phyloP scores from a whole-genome alignment of 495 filamentous ascomycete species.

The Penicillium canariense region DNA sequence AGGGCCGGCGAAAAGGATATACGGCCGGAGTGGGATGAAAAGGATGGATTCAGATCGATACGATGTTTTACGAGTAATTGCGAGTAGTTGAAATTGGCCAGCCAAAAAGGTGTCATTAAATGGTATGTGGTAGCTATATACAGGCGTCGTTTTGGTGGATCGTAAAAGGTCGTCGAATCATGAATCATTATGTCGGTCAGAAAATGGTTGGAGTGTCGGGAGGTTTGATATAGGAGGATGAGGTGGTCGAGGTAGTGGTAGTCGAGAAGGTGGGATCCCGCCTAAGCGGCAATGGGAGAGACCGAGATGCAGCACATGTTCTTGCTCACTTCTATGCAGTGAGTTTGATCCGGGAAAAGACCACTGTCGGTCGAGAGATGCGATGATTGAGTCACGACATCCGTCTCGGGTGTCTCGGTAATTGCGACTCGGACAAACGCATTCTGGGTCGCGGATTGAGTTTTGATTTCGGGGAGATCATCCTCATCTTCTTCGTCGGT shows the following conservation, averaged over 20 bases:
- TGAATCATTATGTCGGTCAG: conserved; percentile 15
- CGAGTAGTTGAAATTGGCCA: conserved; percentile 8
- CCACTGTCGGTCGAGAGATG: conserved; percentile 12
- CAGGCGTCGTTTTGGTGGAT: conserved; percentile 17
- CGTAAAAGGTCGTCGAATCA: conserved; percentile 16
- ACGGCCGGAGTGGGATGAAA: background rate
- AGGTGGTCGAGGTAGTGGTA: background rate
- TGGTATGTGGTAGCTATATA: conserved; percentile 20
- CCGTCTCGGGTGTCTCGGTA: conserved; percentile 5
- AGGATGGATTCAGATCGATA: background rate
- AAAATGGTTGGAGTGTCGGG: background rate
- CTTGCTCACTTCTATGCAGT: conserved; percentile 19
- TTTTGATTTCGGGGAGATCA: conserved; percentile 9
- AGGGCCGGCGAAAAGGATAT: background rate
- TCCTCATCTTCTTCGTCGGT: conserved; percentile 37
- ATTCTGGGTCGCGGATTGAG: conserved; percentile 1
- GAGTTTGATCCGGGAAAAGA: conserved; percentile 17
- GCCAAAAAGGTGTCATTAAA: conserved; percentile 18
- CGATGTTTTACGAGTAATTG: background rate
- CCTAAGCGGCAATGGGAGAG: conserved; percentile 16
- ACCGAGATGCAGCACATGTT: conserved; percentile 22
- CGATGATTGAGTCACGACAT: background rate
- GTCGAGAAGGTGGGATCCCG: background rate
- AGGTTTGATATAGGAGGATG: background rate
- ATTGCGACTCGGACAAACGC: conserved; percentile 9